Evolutionary conservation across 2,329 filamentous ascomycete species (phyloP), one percentile per base, ranked within the genome.

Genomic region (Diaporthe sp.): DNA sequence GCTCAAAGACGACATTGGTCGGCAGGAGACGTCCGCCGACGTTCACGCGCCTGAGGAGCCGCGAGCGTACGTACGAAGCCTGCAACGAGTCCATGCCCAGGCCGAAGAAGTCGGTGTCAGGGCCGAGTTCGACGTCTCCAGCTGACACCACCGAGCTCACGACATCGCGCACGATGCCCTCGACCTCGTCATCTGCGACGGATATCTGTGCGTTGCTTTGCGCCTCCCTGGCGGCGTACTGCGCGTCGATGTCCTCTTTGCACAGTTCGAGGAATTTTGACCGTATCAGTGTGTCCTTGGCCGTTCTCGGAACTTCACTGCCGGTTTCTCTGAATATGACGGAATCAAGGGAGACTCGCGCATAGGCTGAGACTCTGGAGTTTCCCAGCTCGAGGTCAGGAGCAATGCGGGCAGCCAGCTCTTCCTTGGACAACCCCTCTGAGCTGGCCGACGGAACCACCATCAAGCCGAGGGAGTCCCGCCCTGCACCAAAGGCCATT

Each of bases 231-330:
- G 63, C 42, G 8, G 72, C 73, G 72, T 90, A 90, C 1, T 85
- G 82, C 4, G 79, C 78, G 20, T 87, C 84, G 57, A 91, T 90
- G 20, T 86, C 80, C 0, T 85, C 79, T 17, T 84, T 83, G 72
- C 90, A 90, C 37, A 86, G 81, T 63, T 83, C 81, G 77, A 90
- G 90, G 10, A 88, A 85, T n/a, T 86, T 85, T 5, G 86, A 86
- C 3, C 90, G 85, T 67, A 91, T 90, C 73, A 89, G 85, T 0
- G 88, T 91, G 4, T 88, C 88, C 79, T 92, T 91, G 75, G 91
- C 90, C 1, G 90, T 91, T 58, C 81, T 82, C 1, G 76, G 74
- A 3, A 68, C 65, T 12, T 28, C 8, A 10, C 28, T 53, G 47
- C 65, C 71, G 17, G 49, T 49, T 17, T 73, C 49, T 34, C 31